These are phyloP conservation scores for Fraxinus platypoda DNA, from an alignment of 305 asterid species.

Conservation along the genomic window DNA sequence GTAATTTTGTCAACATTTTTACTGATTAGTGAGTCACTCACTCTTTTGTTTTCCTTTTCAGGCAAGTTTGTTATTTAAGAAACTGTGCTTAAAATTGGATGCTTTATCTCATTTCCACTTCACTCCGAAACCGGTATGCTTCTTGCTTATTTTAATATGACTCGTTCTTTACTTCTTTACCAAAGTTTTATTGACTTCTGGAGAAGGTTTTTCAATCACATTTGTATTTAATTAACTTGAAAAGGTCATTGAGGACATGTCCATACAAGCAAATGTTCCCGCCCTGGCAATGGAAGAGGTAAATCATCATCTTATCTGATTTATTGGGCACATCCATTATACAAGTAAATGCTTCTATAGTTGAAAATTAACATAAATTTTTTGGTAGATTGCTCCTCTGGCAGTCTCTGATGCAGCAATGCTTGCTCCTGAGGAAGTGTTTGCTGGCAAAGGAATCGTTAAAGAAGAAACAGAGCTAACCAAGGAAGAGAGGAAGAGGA, in stretches of 20 bases:
- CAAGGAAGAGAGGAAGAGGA: conserved; percentile 75
- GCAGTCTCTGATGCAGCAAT: conserved; percentile 96
- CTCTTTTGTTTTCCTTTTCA: conserved; percentile 25
- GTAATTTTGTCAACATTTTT: background rate
- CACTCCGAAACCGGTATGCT: conserved; percentile 85
- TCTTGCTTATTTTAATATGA: conserved; percentile 5
- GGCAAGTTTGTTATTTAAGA: conserved; percentile 80
- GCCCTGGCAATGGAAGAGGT: conserved; percentile 99
- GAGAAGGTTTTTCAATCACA: conserved; percentile 10
- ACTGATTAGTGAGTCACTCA: background rate
- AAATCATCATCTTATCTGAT: background rate
- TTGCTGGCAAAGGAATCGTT: conserved; percentile 79
- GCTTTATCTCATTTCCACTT: conserved; percentile 98
- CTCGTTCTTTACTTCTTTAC: background rate
- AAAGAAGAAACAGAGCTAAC: conserved; percentile 90
- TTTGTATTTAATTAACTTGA: conserved; percentile 20
- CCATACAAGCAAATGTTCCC: conserved; percentile 86
- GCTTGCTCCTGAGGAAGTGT: conserved; percentile 99
- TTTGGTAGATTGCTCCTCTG: conserved; percentile 79
- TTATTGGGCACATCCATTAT: background rate
- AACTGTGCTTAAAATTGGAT: conserved; percentile 81
- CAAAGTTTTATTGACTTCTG: background rate
- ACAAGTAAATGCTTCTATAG: background rate
- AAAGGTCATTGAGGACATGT: conserved; percentile 91
- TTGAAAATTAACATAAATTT: conserved; percentile 4